A percentile compares a stretch with the other conserved stretches of the same genome.
These are phyloP conservation scores for Plectranthus barbatus DNA, from an alignment of 257 asterid genomes.

Conservation along the genomic window DNA sequence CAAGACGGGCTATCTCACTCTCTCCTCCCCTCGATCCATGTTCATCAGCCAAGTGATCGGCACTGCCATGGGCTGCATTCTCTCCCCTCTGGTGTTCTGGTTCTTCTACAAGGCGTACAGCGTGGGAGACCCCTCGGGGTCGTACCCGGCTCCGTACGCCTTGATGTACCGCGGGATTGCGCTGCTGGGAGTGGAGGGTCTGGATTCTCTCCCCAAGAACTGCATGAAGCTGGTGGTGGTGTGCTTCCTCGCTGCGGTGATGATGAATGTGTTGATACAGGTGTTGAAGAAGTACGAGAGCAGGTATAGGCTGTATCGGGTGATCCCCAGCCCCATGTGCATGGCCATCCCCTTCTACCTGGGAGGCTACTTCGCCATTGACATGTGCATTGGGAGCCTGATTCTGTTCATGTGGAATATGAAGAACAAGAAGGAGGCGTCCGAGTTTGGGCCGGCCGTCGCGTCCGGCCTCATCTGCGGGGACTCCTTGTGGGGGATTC, in stretches of 20 bases:
- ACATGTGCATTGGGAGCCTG: slow-evolving; percentile 75
- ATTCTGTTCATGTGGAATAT: slow-evolving; percentile 36
- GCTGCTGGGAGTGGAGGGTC: slow-evolving; percentile 51
- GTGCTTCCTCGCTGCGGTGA: slow-evolving; percentile 30
- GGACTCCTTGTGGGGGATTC: slow-evolving; percentile 69
- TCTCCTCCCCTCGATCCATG: slow-evolving; percentile 63
- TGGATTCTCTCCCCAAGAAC: slow-evolving; percentile 48
- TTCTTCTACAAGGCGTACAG: slow-evolving; percentile 45
- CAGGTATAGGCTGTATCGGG: slow-evolving; percentile 32
- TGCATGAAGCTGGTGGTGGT: slow-evolving; percentile 36
- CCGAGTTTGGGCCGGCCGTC: slow-evolving; percentile 41
- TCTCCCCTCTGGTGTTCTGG: slow-evolving; percentile 55
- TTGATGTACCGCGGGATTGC: slow-evolving; percentile 49
- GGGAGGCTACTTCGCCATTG: slow-evolving; percentile 62
- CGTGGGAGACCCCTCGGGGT: slow-evolving; percentile 37
- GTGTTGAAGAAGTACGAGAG: slow-evolving; percentile 32
- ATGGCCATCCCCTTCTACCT: slow-evolving; percentile 77
- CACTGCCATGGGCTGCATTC: slow-evolving; percentile 46
- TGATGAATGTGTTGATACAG: slow-evolving; percentile 12
- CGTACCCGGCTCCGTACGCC: slow-evolving; percentile 51
- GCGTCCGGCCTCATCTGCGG: slow-evolving; percentile 81
- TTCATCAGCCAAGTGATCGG: slow-evolving; percentile 51
- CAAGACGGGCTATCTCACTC: too few relatives aligned
- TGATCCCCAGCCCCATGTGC: slow-evolving; percentile 73
- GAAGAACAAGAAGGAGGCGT: slow-evolving; percentile 31